phyloP scores from a whole-genome alignment of 495 filamentous ascomycete species.

The Antarctomyces pellizariae region DNA sequence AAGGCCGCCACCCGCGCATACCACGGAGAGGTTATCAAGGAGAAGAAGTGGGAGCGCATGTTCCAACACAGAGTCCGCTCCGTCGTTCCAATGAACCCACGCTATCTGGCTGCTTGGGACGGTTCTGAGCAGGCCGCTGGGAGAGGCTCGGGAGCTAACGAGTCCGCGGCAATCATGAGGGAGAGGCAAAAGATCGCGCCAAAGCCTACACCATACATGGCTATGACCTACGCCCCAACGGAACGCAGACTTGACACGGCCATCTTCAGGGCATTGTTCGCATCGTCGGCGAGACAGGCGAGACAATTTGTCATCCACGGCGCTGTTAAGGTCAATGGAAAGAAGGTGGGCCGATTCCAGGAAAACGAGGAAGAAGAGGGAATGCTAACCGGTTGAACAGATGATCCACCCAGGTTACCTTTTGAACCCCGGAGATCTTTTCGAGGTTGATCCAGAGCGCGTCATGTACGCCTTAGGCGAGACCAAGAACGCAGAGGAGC shows the following conservation, averaged over 20 bases:
- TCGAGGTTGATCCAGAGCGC: slow-evolving; percentile 73
- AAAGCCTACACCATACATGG: slow-evolving; percentile 88
- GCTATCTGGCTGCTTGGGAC: slow-evolving; percentile 50
- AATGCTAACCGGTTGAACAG: slow-evolving; percentile 19
- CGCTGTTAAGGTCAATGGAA: slow-evolving; percentile 82
- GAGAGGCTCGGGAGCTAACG: slow-evolving; percentile 47
- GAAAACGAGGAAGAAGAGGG: neutral
- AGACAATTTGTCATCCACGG: slow-evolving; percentile 87
- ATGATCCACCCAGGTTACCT: slow-evolving; percentile 85
- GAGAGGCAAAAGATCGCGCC: slow-evolving; percentile 22
- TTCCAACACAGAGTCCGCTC: slow-evolving; percentile 55
- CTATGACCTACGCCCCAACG: slow-evolving; percentile 78
- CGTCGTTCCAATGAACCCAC: slow-evolving; percentile 64
- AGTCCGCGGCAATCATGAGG: slow-evolving; percentile 6
- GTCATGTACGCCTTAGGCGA: slow-evolving; percentile 74
- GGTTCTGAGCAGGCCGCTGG: slow-evolving; percentile 63
- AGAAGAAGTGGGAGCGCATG: slow-evolving; percentile 79
- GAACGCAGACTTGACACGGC: slow-evolving; percentile 82
- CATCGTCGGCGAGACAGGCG: slow-evolving; percentile 82
- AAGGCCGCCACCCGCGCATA: slow-evolving; percentile 67
- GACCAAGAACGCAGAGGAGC: slow-evolving; percentile 24
- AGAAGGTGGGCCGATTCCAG: slow-evolving; percentile 44
- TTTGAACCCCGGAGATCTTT: slow-evolving; percentile 93
- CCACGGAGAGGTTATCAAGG: slow-evolving; percentile 82
- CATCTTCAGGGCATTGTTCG: slow-evolving; percentile 79